phyloP scores from a whole-genome alignment of 768 basidiomycete species.

The Russula compacta region DNA sequence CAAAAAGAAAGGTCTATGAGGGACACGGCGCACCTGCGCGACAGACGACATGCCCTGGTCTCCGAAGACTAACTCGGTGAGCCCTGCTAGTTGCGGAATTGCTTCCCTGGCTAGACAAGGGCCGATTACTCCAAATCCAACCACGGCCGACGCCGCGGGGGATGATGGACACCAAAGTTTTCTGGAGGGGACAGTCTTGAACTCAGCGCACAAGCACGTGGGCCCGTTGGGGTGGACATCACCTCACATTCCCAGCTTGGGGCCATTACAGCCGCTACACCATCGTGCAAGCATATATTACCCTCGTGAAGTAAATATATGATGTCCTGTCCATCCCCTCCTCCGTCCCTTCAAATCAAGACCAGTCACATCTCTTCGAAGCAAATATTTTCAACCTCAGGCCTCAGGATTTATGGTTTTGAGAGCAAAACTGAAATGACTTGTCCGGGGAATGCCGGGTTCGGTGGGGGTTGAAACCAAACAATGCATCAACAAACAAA shows the following conservation, averaged over 20 bases:
- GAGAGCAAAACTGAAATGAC: no score
- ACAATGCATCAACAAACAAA: slow-evolving; percentile 9
- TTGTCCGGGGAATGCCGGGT: neutral
- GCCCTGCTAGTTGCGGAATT: slow-evolving; percentile 85
- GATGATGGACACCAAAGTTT: slow-evolving; percentile 80
- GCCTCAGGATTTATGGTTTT: neutral
- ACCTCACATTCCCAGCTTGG: slow-evolving; percentile 73
- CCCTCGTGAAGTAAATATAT: neutral
- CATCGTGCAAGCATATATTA: slow-evolving; percentile 24
- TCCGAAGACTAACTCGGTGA: slow-evolving; percentile 90
- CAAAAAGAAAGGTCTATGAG: slow-evolving; percentile 62
- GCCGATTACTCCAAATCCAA: slow-evolving; percentile 72
- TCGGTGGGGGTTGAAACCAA: neutral
- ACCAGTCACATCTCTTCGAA: neutral
- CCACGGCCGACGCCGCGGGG: slow-evolving; percentile 55
- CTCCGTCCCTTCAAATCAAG: neutral
- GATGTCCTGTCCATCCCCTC: no score
- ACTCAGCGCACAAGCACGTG: slow-evolving; percentile 72
- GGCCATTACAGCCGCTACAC: slow-evolving; percentile 77
- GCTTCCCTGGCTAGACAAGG: slow-evolving; percentile 85
- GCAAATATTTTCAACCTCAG: neutral
- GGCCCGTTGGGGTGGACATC: slow-evolving; percentile 46
- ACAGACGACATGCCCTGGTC: slow-evolving; percentile 78
- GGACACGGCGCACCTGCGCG: slow-evolving; percentile 70
- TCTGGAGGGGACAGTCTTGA: slow-evolving; percentile 92